These are phyloP conservation scores for Venturia aucupariae DNA, from an alignment of 2,329 filamentous ascomycete species.

Conservation along the genomic window DNA sequence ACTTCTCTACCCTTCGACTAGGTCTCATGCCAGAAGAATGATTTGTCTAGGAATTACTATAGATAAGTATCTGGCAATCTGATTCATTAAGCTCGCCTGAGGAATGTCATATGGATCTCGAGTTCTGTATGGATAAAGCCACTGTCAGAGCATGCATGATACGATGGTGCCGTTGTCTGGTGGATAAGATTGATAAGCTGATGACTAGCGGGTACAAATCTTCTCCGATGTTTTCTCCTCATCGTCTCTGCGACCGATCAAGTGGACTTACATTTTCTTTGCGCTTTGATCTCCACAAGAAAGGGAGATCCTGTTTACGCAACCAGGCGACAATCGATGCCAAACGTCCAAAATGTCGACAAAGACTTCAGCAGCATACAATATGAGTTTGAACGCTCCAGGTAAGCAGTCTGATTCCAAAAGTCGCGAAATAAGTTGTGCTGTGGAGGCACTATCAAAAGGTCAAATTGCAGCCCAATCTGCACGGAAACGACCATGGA, in stretches of 20 bases:
- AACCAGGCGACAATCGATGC: neutral
- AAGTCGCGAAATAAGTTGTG: neutral
- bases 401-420: neutral
- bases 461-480: neutral
- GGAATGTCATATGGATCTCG: too few relatives aligned
- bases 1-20: too few relatives aligned
- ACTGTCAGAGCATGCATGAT: too few relatives aligned
- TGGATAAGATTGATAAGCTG: too few relatives aligned
- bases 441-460: neutral
- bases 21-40: too few relatives aligned
- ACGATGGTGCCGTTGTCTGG: too few relatives aligned
- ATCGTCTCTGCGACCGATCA: neutral
- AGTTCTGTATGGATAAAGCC: too few relatives aligned
- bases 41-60: too few relatives aligned
- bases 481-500: neutral
- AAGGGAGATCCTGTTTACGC: neutral
- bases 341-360: neutral
- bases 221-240: neutral
- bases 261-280: neutral
- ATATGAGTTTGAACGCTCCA: neutral
- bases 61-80: too few relatives aligned
- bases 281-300: neutral
- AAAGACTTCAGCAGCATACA: neutral
- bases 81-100: too few relatives aligned
- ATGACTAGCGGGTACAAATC: too few relatives aligned